Evolutionary conservation across 768 basidiomycete species (phyloP).

Genomic region (Suillus plorans): DNA sequence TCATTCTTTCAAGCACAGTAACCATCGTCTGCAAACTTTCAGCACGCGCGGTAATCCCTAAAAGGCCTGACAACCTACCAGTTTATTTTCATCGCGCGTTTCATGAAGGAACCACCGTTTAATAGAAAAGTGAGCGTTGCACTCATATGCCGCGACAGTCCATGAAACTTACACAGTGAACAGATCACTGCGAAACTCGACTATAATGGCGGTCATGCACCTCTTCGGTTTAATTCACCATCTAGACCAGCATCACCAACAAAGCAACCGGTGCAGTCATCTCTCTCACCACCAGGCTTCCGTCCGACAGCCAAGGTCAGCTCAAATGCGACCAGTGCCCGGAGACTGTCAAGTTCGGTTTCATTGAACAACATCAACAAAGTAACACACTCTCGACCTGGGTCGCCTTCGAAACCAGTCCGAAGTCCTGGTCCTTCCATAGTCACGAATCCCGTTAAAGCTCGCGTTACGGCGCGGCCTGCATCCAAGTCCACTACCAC

Average conservation of each 20-base stretch:
- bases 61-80: neutral
- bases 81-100: conserved; percentile 6
- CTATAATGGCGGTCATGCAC: conserved; percentile 33
- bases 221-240: conserved; percentile 28
- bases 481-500: conserved; percentile 24
- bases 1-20: conserved; percentile 4
- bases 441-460: conserved; percentile 24
- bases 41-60: neutral
- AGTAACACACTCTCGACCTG: conserved; percentile 37
- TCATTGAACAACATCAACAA: conserved; percentile 14
- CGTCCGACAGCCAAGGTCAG: conserved; percentile 66
- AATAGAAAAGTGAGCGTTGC: conserved; percentile 46
- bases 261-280: conserved; percentile 32
- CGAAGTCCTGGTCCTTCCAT: conserved; percentile 34
- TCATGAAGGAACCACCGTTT: conserved; percentile 36
- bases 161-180: neutral
- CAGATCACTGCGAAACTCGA: conserved; percentile 58
- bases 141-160: conserved; percentile 2
- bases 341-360: conserved; percentile 25
- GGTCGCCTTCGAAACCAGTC: conserved; percentile 38
- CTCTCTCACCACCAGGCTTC: conserved; percentile 28
- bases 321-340: conserved; percentile 42
- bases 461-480: conserved; percentile 30
- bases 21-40: conserved; percentile 9
- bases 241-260: conserved; percentile 52